These are phyloP conservation scores for Mortierella sp. DNA, from an alignment of 371 early-diverging fungal species.

Conservation along the genomic window DNA sequence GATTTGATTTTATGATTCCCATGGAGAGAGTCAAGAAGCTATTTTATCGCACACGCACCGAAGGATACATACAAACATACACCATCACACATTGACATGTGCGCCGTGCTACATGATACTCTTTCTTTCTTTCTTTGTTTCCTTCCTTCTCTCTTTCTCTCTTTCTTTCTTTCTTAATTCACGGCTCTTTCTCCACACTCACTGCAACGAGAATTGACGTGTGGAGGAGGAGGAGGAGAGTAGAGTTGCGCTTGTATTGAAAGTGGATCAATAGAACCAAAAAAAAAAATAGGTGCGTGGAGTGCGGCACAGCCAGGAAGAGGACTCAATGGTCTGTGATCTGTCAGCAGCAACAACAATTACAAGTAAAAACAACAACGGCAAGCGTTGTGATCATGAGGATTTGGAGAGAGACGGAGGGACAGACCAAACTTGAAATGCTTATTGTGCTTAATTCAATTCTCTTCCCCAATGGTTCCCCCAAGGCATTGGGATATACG, in stretches of 20 bases:
- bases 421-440: neutral
- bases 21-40: neutral
- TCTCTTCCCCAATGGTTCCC: neutral
- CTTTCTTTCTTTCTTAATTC: neutral
- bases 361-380: neutral
- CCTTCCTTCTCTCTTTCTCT: neutral
- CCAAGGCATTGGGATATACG: neutral
- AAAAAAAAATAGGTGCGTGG: neutral
- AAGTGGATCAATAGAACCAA: neutral
- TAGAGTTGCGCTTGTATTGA: neutral
- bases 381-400: neutral
- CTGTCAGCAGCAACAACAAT: conserved; percentile 2
- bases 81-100: neutral
- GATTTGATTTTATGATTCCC: neutral
- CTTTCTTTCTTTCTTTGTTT: neutral
- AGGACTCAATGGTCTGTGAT: neutral
- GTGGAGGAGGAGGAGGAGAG: neutral
- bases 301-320: neutral
- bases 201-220: neutral
- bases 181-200: neutral
- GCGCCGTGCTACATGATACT: neutral
- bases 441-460: neutral
- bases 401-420: neutral
- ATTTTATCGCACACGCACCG: neutral
- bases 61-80: neutral